Evolutionary conservation across 2,329 filamentous ascomycete genomes (phyloP).

Genomic region (Alternaria novae-zelandiae): DNA sequence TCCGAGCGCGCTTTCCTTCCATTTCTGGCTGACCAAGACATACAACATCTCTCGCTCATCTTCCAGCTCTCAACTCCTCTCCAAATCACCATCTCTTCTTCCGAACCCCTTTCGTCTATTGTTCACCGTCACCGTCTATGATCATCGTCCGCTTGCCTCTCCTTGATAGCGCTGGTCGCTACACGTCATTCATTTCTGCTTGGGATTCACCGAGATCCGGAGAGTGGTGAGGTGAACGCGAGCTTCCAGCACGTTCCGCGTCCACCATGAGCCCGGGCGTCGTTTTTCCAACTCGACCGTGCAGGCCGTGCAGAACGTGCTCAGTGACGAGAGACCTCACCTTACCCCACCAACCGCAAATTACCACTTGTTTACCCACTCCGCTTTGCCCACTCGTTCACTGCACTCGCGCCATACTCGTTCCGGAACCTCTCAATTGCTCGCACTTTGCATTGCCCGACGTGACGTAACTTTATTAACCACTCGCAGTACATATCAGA

Average conservation of each 20-base stretch:
- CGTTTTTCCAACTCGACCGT: constrained; percentile 3
- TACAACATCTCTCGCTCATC: not conserved
- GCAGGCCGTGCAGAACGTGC: constrained; percentile 23
- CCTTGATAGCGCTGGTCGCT: constrained; percentile 11
- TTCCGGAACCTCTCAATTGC: not conserved
- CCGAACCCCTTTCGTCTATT: not conserved
- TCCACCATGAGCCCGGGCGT: constrained; percentile 3
- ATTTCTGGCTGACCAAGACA: not conserved
- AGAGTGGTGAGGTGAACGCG: not conserved
- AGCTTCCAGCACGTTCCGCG: not conserved
- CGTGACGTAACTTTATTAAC: not conserved
- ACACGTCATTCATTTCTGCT: too few species aligned
- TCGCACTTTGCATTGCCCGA: not conserved
- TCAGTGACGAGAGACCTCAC: constrained; percentile 18
- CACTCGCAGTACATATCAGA: not conserved
- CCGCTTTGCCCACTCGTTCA: not conserved
- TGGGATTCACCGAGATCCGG: too few species aligned
- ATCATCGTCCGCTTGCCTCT: not conserved
- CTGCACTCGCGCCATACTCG: not conserved
- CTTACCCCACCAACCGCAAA: constrained; percentile 3
- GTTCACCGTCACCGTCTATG: not conserved
- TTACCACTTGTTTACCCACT: not conserved
- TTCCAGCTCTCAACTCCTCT: not conserved
- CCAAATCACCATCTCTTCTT: not conserved
- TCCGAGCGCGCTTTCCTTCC: not conserved